Base-by-base conservation (phyloP, 495 filamentous ascomycete genomes). In the Durotheca rogersii region DNA sequence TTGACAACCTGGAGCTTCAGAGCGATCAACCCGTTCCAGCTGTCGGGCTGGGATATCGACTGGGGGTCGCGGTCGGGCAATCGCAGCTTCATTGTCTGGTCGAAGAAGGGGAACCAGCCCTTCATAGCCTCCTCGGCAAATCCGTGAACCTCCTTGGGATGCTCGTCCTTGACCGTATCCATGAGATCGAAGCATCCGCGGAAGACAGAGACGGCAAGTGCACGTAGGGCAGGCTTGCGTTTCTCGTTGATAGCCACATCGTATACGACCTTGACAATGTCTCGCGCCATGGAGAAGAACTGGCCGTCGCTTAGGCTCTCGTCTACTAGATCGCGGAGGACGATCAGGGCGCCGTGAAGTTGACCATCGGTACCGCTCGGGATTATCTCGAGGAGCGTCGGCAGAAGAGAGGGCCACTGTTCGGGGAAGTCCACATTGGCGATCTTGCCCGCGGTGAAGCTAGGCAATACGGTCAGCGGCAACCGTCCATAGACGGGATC, bases 361-460 rank as follows among this genome's bases (percentile, higher is more conserved):
- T 94, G 91, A 11, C 72, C 71, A 43, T 90, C 85, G 47, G 73
- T 82, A 16, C 87, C 87, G 43, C 73, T 77, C 32, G 81, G 74
- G 62, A 97, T 88, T 21, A 89, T 74, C 18, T 83, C 82, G 41
- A 98, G 78, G 21, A 97, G 73, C 18, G 81, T 81, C 7, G 86
- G 88, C 10, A 98, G 81, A 6, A 98, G 79, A 41, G 81, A 81
- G 1, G 89, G 88, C 93, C 93, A 98, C 65, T 90, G 80, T 36
- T 95, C 88, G 14, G 93, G 93, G 64, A 92, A 98, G 72, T 98
- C 93, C 60, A 82, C 81, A 47, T 83, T 86, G 41, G 94, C 93
- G 54, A 98, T 95, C 73, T 96, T 96, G 75, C 88, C 90, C 42
- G 96, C 89, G n/a, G 87, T 88, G 61, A 85, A 87, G 65, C 92